Percentiles rank a stretch among this genome's conserved stretches.
These are phyloP conservation scores for Pseudognaphalium luteoalbum DNA, from an alignment of 129 eudicot genomes.

Conservation along the genomic window DNA sequence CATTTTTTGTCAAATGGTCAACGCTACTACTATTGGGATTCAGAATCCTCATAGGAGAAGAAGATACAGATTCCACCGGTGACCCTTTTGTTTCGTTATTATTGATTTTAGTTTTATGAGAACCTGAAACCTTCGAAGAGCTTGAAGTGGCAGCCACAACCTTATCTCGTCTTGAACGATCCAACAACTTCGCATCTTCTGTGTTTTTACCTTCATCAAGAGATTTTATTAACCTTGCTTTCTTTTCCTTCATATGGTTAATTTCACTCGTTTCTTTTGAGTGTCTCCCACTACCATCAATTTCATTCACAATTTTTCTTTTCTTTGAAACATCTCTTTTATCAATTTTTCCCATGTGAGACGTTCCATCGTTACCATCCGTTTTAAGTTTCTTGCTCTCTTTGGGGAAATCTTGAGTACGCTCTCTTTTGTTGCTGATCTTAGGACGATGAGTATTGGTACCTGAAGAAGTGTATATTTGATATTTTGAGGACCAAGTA, in stretches of 20 bases:
- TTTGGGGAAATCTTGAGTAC: slow-evolving; percentile 48
- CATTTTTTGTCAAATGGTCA: slow-evolving; percentile 35
- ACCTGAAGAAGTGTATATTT: slow-evolving; percentile 40
- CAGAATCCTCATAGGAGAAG: slow-evolving; percentile 72
- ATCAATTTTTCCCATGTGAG: slow-evolving; percentile 32
- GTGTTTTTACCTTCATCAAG: slow-evolving; percentile 40
- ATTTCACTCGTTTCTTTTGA: slow-evolving; percentile 44
- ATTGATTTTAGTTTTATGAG: slow-evolving; percentile 60
- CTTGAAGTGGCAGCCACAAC: slow-evolving; percentile 87
- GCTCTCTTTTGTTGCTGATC: slow-evolving; percentile 53
- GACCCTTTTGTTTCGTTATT: slow-evolving; percentile 63
- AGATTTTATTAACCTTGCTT: slow-evolving; percentile 56
- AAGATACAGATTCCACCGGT: slow-evolving; percentile 94
- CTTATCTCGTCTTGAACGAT: slow-evolving; percentile 52
- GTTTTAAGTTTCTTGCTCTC: slow-evolving; percentile 55
- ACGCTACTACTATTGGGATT: slow-evolving; percentile 32
- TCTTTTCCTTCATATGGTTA: slow-evolving; percentile 59
- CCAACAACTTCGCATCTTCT: slow-evolving; percentile 37
- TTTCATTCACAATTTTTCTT: slow-evolving; percentile 52
- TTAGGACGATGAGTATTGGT: slow-evolving; percentile 34
- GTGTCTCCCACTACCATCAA: slow-evolving; percentile 30
- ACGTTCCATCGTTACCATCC: slow-evolving; percentile 34
- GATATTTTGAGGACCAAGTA: not conserved
- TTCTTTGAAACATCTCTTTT: slow-evolving; percentile 49
- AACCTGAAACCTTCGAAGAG: slow-evolving; percentile 95